These are phyloP conservation scores for Hibiscus syriacus DNA, from an alignment of 345 rosid genomes.

Conservation along the genomic window DNA sequence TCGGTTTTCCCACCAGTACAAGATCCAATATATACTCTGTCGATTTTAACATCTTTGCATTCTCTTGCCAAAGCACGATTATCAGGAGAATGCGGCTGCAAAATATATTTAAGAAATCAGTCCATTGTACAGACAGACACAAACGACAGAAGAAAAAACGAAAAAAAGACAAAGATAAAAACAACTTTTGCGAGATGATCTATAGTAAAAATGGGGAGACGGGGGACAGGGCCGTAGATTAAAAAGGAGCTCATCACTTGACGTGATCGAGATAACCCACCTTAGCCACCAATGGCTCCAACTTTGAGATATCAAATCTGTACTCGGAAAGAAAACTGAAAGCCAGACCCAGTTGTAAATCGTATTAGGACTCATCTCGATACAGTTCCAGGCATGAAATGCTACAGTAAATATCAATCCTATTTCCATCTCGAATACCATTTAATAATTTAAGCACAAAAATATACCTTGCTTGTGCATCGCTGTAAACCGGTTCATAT, in stretches of 20 bases:
- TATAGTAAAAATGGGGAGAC: too few species aligned
- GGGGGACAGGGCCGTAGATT: background rate
- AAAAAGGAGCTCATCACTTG: background rate
- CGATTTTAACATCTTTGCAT: conserved; percentile 97
- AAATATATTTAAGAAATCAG: conserved; percentile 8
- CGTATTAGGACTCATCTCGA: background rate
- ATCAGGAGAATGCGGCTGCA: conserved; percentile 99
- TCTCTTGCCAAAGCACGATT: conserved; percentile 95
- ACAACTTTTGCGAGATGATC: background rate
- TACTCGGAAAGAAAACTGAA: conserved; percentile 73
- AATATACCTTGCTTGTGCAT: conserved; percentile 67
- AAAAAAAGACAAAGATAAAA: background rate
- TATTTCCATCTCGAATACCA: background rate
- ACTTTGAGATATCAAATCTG: conserved; percentile 74
- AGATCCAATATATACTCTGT: conserved; percentile 95
- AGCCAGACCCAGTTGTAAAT: conserved; percentile 15
- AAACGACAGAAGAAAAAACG: background rate
- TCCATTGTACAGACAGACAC: background rate
- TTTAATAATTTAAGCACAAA: background rate
- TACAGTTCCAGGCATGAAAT: background rate
- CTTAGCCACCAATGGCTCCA: conserved; percentile 98
- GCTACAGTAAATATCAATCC: background rate
- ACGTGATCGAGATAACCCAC: conserved; percentile 30
- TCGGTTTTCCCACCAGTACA: conserved; percentile 99
- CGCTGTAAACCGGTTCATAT: conserved; percentile 90